Base-by-base conservation (phyloP, 192 early-diverging fungal genomes). In the Piromyces sp. region DNA sequence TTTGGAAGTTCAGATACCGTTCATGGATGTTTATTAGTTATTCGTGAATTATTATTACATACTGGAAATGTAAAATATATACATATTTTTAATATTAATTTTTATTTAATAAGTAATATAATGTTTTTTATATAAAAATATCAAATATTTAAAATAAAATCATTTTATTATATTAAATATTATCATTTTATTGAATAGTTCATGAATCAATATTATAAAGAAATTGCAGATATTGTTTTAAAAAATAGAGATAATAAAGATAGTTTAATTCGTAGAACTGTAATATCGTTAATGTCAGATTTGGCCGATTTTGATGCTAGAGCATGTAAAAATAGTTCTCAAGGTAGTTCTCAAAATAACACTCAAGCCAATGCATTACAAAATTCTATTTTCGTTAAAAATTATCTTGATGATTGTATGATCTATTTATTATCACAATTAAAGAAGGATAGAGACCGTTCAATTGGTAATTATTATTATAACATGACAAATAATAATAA, bases 21-120 rank as follows among this genome's bases (percentile, higher is more conserved):
- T n/a, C 96, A 98, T 85, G 96, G 95, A 3, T 91, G 93, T 36
- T 87, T 98, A 29, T 87, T 99, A 78, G 93, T 92, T 1, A 90
- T 92, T 83, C 89, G 93, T 37, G 95, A 94, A 82, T 85, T 99
- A 40, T 86, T 98, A 26, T 86, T 87, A 78, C 94, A 95, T 83
- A 91, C 95, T 68, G 93, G 93, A 80, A 92, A 91, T 90, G 94
- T 95, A 84, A 31, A 84, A 81, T 33, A 6, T 9, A 33, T 33
- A 33, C 31, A 6, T 33, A 6, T 33, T 33, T 33, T 33, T 33
- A 6, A 33, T 33, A 6, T 33, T 33, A 33, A 6, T 33, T 33
- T 33, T 3, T 33, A 6, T 33, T 3, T 33, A 6, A 33, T 6
- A 33, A 33, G 31, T 33, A 33, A 33, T 33, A 33, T 33, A 6